Evolutionary conservation across 192 early-diverging fungal species (phyloP).

Genomic region (Funneliformis mosseae): DNA sequence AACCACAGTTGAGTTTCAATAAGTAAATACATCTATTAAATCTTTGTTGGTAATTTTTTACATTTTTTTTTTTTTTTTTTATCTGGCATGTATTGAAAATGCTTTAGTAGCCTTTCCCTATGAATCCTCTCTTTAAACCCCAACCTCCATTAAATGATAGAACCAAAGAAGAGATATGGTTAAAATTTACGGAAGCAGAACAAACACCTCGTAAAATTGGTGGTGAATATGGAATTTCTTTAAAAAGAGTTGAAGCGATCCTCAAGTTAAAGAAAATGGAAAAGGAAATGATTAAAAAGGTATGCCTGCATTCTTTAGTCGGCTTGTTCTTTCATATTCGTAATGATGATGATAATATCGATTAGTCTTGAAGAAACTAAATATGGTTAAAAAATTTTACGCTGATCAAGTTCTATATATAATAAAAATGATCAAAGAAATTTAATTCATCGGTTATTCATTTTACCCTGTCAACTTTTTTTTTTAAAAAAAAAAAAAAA

Average conservation of each 20-base stretch:
- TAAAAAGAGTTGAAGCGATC: conserved; percentile 89
- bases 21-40: not conserved
- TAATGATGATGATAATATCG: not conserved
- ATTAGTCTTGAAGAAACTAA: conserved; percentile 26
- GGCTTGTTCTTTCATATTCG: not conserved
- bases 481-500: not conserved
- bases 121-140: conserved; percentile 87
- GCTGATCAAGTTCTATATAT: not conserved
- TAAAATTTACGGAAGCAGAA: conserved; percentile 61
- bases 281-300: conserved; percentile 68
- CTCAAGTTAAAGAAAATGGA: conserved; percentile 83
- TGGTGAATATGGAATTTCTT: conserved; percentile 68
- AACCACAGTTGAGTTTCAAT: not conserved
- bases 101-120: conserved; percentile 75
- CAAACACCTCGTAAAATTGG: conserved; percentile 73
- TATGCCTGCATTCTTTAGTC: conserved; percentile 36
- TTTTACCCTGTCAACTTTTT: not conserved
- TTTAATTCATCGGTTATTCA: conserved; percentile 11
- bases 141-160: conserved; percentile 71
- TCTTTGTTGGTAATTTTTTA: not conserved
- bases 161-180: conserved; percentile 73
- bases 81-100: not conserved
- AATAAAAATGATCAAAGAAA: not conserved
- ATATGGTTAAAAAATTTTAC: conserved; percentile 10
- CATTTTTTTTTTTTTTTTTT: not conserved